Percentiles rank a stretch among this genome's conserved stretches.
phyloP scores from a whole-genome alignment of 2,329 filamentous ascomycete genomes.

The Malbranchea cinnamomea region DNA sequence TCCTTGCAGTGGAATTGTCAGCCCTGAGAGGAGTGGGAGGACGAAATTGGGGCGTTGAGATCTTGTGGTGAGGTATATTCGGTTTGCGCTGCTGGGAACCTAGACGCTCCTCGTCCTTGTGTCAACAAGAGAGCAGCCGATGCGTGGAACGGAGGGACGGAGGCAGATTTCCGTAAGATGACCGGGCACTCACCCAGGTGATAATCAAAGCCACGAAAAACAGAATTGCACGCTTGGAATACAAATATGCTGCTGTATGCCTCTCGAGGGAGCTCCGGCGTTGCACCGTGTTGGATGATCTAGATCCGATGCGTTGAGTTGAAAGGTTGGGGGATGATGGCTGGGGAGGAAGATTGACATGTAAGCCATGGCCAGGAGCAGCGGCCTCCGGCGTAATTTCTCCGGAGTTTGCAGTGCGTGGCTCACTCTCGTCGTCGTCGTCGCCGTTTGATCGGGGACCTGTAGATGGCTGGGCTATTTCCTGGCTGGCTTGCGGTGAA shows the following conservation, averaged over 20 bases:
- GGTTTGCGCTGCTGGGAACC: conserved; percentile 61
- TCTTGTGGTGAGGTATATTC: conserved; percentile 54
- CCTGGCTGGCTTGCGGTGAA: too few relatives aligned
- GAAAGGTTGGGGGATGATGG: conserved; percentile 3
- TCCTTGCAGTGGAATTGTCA: conserved; percentile 67
- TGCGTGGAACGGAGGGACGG: neutral
- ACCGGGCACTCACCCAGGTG: conserved; percentile 21
- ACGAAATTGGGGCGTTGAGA: conserved; percentile 37
- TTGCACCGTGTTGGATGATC: conserved; percentile 4
- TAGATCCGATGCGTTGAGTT: conserved; percentile 2
- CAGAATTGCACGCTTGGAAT: conserved; percentile 25
- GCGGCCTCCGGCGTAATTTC: too few relatives aligned
- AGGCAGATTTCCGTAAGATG: neutral
- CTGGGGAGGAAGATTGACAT: neutral
- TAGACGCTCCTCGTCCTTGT: conserved; percentile 4
- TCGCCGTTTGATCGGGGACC: too few relatives aligned
- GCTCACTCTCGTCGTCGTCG: neutral
- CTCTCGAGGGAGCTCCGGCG: conserved; percentile 14
- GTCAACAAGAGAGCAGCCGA: too few relatives aligned
- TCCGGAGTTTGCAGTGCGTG: neutral
- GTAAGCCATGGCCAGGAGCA: neutral
- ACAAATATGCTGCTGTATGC: conserved; percentile 24
- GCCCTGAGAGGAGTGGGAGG: conserved; percentile 54
- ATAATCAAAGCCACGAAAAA: conserved; percentile 28
- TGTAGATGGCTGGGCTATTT: too few relatives aligned